These are phyloP conservation scores for Rhizopus arrhizus DNA, from an alignment of 371 early-diverging fungal genomes.

Conservation along the genomic window DNA sequence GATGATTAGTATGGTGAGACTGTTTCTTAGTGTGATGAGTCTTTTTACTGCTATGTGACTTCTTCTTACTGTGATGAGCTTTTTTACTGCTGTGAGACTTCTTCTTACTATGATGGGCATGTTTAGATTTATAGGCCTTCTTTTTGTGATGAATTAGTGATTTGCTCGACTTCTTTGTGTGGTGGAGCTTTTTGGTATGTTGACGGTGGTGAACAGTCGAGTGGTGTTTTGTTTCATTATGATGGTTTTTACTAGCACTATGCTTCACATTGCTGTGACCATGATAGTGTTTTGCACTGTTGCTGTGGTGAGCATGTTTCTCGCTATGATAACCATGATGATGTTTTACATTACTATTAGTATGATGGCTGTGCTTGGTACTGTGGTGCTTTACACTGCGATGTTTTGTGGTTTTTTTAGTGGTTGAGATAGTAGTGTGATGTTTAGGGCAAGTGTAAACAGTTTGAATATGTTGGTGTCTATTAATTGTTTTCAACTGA, in stretches of 20 bases:
- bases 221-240: conserved; percentile 1
- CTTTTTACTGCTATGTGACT: too few relatives aligned
- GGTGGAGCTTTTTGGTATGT: neutral
- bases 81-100: too few relatives aligned
- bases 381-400: conserved; percentile 8
- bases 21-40: too few relatives aligned
- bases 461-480: conserved; percentile 3
- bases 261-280: neutral
- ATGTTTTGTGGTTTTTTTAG: conserved; percentile 12
- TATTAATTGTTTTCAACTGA: neutral
- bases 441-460: conserved; percentile 16
- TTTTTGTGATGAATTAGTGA: too few relatives aligned
- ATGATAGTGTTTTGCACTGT: neutral
- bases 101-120: too few relatives aligned
- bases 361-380: neutral
- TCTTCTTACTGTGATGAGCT: too few relatives aligned
- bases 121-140: too few relatives aligned
- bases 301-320: neutral
- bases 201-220: neutral
- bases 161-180: neutral
- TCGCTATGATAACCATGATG: neutral
- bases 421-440: neutral
- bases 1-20: too few relatives aligned
- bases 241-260: neutral
- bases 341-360: neutral